Percentiles rank a stretch among this genome's conserved stretches.
Evolutionary conservation across 2,329 filamentous ascomycete species (phyloP).

Genomic region (Botrytis cinerea): DNA sequence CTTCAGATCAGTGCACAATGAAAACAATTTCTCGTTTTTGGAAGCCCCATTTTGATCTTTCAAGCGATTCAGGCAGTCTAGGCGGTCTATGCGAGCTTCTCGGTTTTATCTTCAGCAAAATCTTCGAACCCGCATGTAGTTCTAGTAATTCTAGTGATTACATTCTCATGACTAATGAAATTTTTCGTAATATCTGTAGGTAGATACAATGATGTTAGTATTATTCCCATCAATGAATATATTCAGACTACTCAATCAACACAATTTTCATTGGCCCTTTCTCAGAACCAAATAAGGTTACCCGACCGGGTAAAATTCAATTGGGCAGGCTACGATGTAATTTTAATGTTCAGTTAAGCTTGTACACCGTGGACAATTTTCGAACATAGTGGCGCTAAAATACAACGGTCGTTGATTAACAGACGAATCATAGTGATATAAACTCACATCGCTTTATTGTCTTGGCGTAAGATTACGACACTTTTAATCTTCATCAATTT

Average conservation of each 20-base stretch:
- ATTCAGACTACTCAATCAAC: background rate
- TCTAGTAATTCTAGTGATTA: background rate
- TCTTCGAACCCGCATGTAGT: background rate
- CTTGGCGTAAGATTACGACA: background rate
- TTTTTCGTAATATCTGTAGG: background rate
- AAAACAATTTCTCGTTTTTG: background rate
- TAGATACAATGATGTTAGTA: background rate
- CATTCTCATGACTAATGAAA: background rate
- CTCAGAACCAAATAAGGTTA: background rate
- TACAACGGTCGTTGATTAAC: background rate
- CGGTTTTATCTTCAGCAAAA: background rate
- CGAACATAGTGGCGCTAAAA: background rate
- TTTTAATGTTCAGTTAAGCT: background rate
- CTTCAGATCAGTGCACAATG: background rate
- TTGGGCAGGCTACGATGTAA: background rate
- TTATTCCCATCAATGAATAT: background rate
- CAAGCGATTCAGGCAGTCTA: background rate
- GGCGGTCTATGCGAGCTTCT: background rate
- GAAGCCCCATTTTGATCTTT: background rate
- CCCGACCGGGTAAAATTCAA: background rate
- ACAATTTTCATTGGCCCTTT: background rate
- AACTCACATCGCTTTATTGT: background rate
- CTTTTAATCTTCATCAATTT: background rate
- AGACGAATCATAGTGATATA: background rate
- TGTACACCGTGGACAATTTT: background rate